Evolutionary conservation across 2,329 filamentous ascomycete genomes (phyloP).

Genomic region (Endoconidiophora laricicola): DNA sequence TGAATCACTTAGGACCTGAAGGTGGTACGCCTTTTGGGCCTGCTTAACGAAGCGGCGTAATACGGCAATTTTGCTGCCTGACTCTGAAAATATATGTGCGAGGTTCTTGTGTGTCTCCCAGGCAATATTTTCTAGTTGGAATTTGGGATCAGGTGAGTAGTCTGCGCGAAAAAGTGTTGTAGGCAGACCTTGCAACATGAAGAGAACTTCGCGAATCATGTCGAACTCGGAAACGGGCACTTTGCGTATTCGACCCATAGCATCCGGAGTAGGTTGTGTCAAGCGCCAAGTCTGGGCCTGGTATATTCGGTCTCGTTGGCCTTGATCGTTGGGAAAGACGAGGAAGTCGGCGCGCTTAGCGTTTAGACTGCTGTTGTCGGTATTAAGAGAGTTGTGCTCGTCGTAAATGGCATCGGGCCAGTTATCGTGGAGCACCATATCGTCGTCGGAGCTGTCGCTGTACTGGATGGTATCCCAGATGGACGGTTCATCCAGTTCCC

Average conservation of each 20-base stretch:
- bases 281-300: conserved; percentile 23
- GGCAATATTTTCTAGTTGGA: conserved; percentile 31
- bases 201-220: conserved; percentile 58
- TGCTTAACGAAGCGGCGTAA: conserved; percentile 29
- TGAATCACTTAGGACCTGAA: conserved; percentile 56
- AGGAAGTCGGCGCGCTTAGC: conserved; percentile 20
- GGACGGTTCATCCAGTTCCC: conserved; percentile 41
- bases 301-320: conserved; percentile 19
- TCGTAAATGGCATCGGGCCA: conserved; percentile 21
- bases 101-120: conserved; percentile 34
- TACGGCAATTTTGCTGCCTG: conserved; percentile 27
- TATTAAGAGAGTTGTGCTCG: conserved; percentile 19
- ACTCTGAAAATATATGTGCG: conserved; percentile 29
- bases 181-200: conserved; percentile 67
- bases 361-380: background rate
- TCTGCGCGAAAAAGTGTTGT: conserved; percentile 50
- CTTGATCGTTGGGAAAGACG: conserved; percentile 20
- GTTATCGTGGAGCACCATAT: conserved; percentile 19
- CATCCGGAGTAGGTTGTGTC: conserved; percentile 21
- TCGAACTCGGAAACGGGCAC: conserved; percentile 51
- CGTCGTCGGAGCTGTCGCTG: conserved; percentile 48
- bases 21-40: conserved; percentile 35
- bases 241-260: conserved; percentile 22
- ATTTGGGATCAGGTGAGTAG: conserved; percentile 24
- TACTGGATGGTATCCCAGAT: conserved; percentile 60